These are phyloP conservation scores for Biscutella auriculata DNA, from an alignment of 441 rosid species.

Conservation along the genomic window DNA sequence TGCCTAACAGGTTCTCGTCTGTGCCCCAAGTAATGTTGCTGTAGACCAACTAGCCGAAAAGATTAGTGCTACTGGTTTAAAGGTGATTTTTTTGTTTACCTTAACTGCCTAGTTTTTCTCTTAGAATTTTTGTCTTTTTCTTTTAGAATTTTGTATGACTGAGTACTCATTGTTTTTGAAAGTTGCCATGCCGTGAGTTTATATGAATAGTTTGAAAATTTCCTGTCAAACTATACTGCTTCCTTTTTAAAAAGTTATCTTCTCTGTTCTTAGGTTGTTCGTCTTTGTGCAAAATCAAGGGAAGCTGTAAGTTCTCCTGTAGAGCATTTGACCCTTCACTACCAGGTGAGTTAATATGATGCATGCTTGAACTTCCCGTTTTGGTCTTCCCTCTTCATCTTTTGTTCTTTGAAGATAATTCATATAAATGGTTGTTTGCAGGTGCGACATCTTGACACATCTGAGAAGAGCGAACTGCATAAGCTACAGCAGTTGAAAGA, in stretches of 20 bases:
- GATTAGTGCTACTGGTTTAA: slow-evolving; percentile 94
- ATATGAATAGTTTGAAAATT: not conserved
- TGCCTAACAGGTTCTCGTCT: slow-evolving; percentile 70
- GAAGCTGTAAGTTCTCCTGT: slow-evolving; percentile 99
- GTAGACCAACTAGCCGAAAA: slow-evolving; percentile 98
- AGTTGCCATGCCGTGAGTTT: not conserved
- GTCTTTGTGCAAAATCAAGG: slow-evolving; percentile 98
- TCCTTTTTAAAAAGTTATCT: not conserved
- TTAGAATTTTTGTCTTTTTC: not conserved
- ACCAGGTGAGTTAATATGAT: slow-evolving; percentile 58
- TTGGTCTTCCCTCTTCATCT: slow-evolving; percentile 4
- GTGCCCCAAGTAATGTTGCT: slow-evolving; percentile 99
- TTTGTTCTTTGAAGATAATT: slow-evolving; percentile 9
- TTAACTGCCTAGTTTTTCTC: not conserved
- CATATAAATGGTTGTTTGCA: slow-evolving; percentile 25
- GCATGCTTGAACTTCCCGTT: not conserved
- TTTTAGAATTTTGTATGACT: not conserved
- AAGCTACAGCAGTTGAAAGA: slow-evolving; percentile 95
- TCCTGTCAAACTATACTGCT: not conserved
- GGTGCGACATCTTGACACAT: slow-evolving; percentile 98
- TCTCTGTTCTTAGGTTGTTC: slow-evolving; percentile 57
- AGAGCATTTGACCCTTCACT: slow-evolving; percentile 97
- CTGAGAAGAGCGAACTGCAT: slow-evolving; percentile 97
- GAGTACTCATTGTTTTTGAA: not conserved
- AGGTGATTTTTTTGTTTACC: slow-evolving; percentile 38